Percentiles rank a stretch among this genome's conserved stretches.
phyloP scores from a whole-genome alignment of 1,284 basidiomycete genomes.

The Porodaedalea pini region DNA sequence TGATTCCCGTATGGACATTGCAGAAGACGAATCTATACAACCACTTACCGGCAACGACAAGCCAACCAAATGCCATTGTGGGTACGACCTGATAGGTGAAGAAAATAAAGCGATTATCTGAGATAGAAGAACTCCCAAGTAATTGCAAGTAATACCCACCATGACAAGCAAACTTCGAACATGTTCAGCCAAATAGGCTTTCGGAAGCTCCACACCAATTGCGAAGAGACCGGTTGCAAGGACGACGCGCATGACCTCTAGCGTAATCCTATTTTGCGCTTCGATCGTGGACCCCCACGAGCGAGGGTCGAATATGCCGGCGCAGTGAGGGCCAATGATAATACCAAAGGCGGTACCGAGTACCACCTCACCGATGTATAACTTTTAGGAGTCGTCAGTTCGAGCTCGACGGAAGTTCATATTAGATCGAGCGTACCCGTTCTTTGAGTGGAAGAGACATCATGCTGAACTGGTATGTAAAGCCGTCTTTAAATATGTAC shows the following conservation, averaged over 20 bases:
- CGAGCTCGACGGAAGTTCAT: not conserved
- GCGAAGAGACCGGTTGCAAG: conserved; percentile 69
- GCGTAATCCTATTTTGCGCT: conserved; percentile 57
- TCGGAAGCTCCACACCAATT: conserved; percentile 71
- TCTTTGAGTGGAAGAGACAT: conserved; percentile 82
- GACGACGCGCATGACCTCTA: conserved; percentile 76
- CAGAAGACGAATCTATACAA: not conserved
- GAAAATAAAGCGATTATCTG: not conserved
- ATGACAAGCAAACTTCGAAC: conserved; percentile 56
- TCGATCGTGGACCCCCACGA: conserved; percentile 52
- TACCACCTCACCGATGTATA: conserved; percentile 92
- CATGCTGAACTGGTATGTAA: conserved; percentile 65
- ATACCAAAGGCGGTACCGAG: conserved; percentile 82
- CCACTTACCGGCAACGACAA: conserved; percentile 58
- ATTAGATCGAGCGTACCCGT: conserved; percentile 40
- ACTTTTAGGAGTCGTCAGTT: conserved; percentile 31
- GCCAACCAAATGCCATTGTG: conserved; percentile 77
- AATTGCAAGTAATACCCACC: conserved; percentile 60
- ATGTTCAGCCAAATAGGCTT: conserved; percentile 63
- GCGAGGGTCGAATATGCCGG: conserved; percentile 76
- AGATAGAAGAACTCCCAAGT: conserved; percentile 46
- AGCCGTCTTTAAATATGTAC: not conserved
- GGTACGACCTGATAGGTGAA: conserved; percentile 45
- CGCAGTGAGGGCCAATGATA: conserved; percentile 69
- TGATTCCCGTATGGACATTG: not conserved